Evolutionary conservation across 768 basidiomycete genomes (phyloP).

Genomic region (Kwoniella dendrophila): DNA sequence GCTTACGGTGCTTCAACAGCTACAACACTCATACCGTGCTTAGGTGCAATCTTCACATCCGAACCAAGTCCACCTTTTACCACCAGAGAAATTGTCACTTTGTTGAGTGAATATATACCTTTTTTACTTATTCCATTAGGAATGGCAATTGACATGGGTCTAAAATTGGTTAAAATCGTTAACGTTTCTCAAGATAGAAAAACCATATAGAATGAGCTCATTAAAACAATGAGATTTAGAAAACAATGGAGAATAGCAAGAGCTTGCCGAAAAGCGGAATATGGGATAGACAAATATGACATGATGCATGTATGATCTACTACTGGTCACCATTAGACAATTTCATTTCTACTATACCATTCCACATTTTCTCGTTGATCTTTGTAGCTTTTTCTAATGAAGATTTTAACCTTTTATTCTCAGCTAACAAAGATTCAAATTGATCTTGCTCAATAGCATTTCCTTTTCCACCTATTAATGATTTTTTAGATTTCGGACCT

Average conservation of each 20-base stretch:
- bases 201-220: no score
- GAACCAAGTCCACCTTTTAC: constrained; percentile 61
- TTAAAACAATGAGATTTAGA: no score
- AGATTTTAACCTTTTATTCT: constrained; percentile 67
- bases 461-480: neutral
- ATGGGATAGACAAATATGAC: no score
- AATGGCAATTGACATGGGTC: constrained; percentile 73
- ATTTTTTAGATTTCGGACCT: neutral
- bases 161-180: constrained; percentile 36
- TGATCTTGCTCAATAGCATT: constrained; percentile 11
- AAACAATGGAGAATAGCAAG: no score
- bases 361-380: constrained; percentile 95
- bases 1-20: constrained; percentile 76
- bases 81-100: constrained; percentile 61
- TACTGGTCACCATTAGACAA: constrained; percentile 19
- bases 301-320: neutral
- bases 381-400: constrained; percentile 81
- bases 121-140: constrained; percentile 72
- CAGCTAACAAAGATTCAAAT: constrained; percentile 69
- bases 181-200: constrained; percentile 28
- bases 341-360: constrained; percentile 67
- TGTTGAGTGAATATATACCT: constrained; percentile 73
- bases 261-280: no score
- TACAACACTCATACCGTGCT: constrained; percentile 75
- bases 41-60: constrained; percentile 65